Base-by-base conservation (phyloP, 192 early-diverging fungal genomes). In the Geranomyces variabilis region DNA sequence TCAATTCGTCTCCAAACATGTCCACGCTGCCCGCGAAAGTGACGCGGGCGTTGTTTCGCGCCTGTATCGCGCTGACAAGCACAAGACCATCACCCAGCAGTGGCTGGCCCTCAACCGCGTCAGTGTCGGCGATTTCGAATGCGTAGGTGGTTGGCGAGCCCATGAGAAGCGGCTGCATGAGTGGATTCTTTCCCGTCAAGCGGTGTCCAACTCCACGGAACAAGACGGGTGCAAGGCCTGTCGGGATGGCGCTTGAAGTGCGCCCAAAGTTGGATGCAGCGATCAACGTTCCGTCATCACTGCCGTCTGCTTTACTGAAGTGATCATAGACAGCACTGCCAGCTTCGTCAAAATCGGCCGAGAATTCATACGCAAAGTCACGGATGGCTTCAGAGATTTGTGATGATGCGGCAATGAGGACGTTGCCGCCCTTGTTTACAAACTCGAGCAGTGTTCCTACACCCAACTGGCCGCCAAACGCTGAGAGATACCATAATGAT, bases 341-440 rank as follows among this genome's bases (percentile, higher is more conserved):
- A 24, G 81, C 77, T 63, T 86, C 85, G 68, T 96, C 96, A 56
- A 91, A 90, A 43, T 92, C 92, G 21, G 93, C 88, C 57, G 92
- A 92, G 72, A 97, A 93, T 74, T 98, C 96, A 70, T 85, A 82
- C n/a, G 88, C 90, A 45, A 99, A 83, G 67, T 93, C 93, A 14
- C 94, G 88, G 5, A 93, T 65, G 8, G 84, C 77, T 36, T 91
- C 91, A 6, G 86, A 83, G 21, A 91, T 66, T 48, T 89, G 83
- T 33, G 84, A 74, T 9, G 88, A 85, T 0, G 85, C 89, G 4
- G 89, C 92, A 14, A 95, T 59, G 5, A 99, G 45, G 33, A 97
- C 75, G 76, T 97, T 99, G 22, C 96, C 97, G 36, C 95, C 96
- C 28, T 88, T 83, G 57, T 95, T 89, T 46, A 97, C 86, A 76